phyloP scores from a whole-genome alignment of 495 filamentous ascomycete species.

The Copromyces sp. region DNA sequence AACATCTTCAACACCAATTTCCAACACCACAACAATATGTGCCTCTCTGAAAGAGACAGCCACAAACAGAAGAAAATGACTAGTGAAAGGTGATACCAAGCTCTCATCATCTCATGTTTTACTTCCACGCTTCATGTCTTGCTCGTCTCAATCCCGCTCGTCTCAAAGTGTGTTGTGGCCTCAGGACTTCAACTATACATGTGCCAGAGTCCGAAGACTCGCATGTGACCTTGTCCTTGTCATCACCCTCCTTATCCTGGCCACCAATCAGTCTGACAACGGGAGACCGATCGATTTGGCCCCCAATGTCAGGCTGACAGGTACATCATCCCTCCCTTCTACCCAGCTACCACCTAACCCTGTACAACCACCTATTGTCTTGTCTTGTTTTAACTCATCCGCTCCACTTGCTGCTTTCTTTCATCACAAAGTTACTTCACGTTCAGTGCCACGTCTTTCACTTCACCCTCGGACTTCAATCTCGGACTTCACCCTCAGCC shows the following conservation, averaged over 20 bases:
- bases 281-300: neutral
- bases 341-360: neutral
- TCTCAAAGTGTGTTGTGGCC: neutral
- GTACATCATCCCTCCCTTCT: neutral
- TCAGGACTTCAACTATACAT: neutral
- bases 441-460: neutral
- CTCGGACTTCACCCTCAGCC: no score
- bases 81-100: neutral
- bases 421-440: neutral
- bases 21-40: neutral
- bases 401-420: neutral
- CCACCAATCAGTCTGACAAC: neutral
- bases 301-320: neutral
- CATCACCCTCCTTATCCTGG: neutral
- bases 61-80: neutral
- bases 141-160: neutral
- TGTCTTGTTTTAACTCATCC: neutral
- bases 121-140: neutral
- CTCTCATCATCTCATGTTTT: neutral
- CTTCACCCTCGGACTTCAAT: neutral
- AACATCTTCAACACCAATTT: neutral
- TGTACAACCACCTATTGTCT: neutral
- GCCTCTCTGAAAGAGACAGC: neutral
- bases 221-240: neutral
- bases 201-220: neutral